Evolutionary conservation across 768 basidiomycete species (phyloP).

Genomic region (Tulasnella sp.): DNA sequence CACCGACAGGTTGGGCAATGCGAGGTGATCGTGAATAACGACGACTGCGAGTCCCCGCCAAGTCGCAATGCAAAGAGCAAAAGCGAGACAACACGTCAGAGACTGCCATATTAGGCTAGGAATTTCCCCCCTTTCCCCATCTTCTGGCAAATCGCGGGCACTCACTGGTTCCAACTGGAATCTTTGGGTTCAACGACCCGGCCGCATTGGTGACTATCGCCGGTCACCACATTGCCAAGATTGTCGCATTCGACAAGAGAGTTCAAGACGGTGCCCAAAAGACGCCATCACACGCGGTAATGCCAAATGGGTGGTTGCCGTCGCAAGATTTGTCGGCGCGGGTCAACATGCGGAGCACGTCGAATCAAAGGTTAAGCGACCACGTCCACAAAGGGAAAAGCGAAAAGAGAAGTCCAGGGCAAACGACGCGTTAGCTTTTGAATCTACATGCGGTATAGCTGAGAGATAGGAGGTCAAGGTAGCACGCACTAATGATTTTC

Average conservation of each 20-base stretch:
- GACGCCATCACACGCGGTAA: not conserved
- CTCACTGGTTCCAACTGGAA: conserved; percentile 79
- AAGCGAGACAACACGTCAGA: not conserved
- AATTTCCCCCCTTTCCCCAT: not conserved
- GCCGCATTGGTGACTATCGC: conserved; percentile 80
- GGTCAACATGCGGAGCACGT: not conserved
- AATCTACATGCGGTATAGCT: not conserved
- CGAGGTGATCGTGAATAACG: conserved; percentile 79
- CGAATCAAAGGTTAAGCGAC: not conserved
- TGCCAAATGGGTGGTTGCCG: not conserved
- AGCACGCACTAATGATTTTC: conserved; percentile 63
- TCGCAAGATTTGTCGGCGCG: not conserved
- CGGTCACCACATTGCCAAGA: not conserved
- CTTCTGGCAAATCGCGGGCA: not conserved
- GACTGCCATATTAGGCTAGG: too few species aligned
- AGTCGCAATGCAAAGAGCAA: not conserved
- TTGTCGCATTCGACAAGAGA: not conserved
- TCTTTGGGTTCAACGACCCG: conserved; percentile 68
- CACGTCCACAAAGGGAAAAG: conserved; percentile 12
- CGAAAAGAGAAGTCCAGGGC: not conserved
- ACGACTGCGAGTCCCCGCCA: conserved; percentile 53
- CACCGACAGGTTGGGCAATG: conserved; percentile 61
- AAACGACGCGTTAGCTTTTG: not conserved
- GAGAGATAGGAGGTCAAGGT: not conserved
- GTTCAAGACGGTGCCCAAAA: not conserved